Base-by-base conservation (phyloP, 495 filamentous ascomycete species). In the Hapsidospora chrysogenum region DNA sequence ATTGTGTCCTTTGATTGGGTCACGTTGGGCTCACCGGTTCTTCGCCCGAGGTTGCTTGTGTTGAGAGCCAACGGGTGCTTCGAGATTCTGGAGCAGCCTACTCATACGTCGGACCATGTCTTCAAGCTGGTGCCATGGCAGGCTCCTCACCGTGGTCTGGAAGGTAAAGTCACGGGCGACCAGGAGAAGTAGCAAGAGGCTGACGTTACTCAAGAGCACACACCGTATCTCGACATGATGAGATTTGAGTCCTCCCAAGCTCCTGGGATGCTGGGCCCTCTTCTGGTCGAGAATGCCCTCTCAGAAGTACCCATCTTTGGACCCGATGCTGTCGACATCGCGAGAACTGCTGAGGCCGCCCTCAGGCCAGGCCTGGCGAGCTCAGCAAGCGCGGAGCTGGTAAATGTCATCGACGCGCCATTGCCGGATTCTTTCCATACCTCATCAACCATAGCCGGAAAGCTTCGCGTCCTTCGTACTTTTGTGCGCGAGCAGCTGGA, bases 1-100 rank as follows among this genome's bases (percentile, higher is more conserved):
- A 71, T 94, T 20, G 78, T 89, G 0, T 80, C 79, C 1, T 94
- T 92, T 51, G 86, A 95, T 47, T 92, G 84, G 63, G 62, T 92
- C 36, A 80, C 57, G 46, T 48, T 69, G 63, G 56, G 74, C 14
- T 68, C 57, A 30, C 64, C 65, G 2, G 57, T 68, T 7, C 55
- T 75, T 28, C 75, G 74, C 32, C 72, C 79, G 15, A 70, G 72
- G 31, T 64, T 73, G 22, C 58, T 92, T 40, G 73, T 76, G 4
- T 56, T 86, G 11, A 66, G 76, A 30, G 75, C 73, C 4, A 74
- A 72, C 48, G 74, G 78, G n/a, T 52, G 60, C 2, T 64, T 85
- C 30, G 73, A 73, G 11, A 68, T 85, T 16, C 42, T 80, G 6
- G 70, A 72, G 36, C 73, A 75, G 41, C 72, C 75, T 9, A 66